Conservation (phyloP, 371 early-diverging fungal species). For the Dinochytrium kinnereticum region DNA sequence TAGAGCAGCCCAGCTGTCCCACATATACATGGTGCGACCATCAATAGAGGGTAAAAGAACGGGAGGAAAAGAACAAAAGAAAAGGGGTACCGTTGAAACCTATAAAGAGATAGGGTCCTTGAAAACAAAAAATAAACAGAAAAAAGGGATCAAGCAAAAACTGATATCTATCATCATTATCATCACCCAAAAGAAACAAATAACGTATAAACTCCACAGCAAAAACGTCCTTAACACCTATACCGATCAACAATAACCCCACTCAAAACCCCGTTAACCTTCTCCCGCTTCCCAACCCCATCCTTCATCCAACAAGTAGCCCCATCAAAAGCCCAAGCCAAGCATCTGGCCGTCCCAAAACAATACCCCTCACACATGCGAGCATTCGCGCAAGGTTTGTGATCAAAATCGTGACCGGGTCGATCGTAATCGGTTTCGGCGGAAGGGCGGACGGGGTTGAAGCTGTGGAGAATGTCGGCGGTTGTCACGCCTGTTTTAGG, state of each 20-base stretch:
- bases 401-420: slow-evolving; percentile 30
- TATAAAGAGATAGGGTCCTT: too few species aligned
- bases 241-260: slow-evolving; percentile 21
- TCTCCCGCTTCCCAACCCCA: not conserved
- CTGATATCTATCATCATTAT: too few species aligned
- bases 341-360: slow-evolving; percentile 27
- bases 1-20: not conserved
- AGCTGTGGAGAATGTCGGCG: slow-evolving; percentile 17
- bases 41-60: too few species aligned
- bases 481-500: slow-evolving; percentile 20
- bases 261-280: slow-evolving; percentile 16
- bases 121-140: too few species aligned
- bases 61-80: too few species aligned
- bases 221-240: not conserved
- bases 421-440: slow-evolving; percentile 31
- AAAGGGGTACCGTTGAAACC: too few species aligned
- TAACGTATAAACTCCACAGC: not conserved
- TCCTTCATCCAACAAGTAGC: slow-evolving; percentile 40
- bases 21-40: not conserved
- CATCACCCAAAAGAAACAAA: not conserved
- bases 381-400: not conserved
- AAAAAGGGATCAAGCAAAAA: too few species aligned
- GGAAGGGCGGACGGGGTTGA: not conserved
- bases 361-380: slow-evolving; percentile 39
- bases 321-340: slow-evolving; percentile 39